These are phyloP conservation scores for Liquidambar formosana DNA, from an alignment of 164 flowering plant species.

Conservation along the genomic window DNA sequence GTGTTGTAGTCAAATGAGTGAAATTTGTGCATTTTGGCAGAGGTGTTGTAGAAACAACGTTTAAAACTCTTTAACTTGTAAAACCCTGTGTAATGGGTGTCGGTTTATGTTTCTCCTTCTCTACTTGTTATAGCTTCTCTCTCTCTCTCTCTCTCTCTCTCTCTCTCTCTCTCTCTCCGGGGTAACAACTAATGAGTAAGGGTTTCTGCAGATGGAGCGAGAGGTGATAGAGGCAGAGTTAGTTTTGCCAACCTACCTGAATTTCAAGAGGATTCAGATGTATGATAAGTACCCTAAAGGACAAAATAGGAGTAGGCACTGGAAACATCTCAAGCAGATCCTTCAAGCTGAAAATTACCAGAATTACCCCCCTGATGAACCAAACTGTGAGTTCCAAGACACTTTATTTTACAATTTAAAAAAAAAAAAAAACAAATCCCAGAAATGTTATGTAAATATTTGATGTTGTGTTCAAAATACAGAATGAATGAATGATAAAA, in stretches of 20 bases:
- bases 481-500: not conserved
- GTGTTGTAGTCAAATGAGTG: too few relatives aligned
- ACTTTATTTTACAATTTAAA: not conserved
- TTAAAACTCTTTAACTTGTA: too few relatives aligned
- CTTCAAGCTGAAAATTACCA: conserved; percentile 85
- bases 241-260: conserved; percentile 66
- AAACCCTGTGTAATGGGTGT: too few relatives aligned
- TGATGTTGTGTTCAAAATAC: not conserved
- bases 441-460: not conserved
- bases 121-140: not conserved
- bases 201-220: conserved; percentile 55
- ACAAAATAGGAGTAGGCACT: conserved; percentile 72
- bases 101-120: too few relatives aligned
- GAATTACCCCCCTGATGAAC: conserved; percentile 65
- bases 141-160: not conserved
- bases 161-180: not conserved
- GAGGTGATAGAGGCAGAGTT: conserved; percentile 79
- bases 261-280: conserved; percentile 78
- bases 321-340: conserved; percentile 97
- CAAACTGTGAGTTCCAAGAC: conserved; percentile 61
- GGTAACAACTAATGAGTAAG: not conserved
- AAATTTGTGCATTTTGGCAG: too few relatives aligned
- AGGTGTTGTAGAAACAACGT: too few relatives aligned
- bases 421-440: too few relatives aligned
- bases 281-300: conserved; percentile 95